Percentiles rank a stretch among this genome's conserved stretches.
Conservation (phyloP, 331 rosid genomes). For the Dryas integrifolia region DNA sequence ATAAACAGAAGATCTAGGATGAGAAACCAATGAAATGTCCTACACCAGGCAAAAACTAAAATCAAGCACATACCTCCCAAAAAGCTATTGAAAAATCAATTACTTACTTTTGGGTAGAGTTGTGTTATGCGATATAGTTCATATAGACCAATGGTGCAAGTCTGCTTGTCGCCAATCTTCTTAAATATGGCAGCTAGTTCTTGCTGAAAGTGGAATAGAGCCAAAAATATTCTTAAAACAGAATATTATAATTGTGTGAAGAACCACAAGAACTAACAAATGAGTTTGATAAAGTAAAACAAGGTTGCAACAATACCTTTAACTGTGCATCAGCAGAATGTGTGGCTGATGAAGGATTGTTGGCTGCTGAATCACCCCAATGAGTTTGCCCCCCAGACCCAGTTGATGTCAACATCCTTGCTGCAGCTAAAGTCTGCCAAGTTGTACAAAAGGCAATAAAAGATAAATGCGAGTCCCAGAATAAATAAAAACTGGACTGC, state of each 20-base stretch:
- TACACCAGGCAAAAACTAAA: not conserved
- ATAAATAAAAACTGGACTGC: not conserved
- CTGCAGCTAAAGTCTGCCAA: slow-evolving; percentile 90
- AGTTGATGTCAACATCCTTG: slow-evolving; percentile 96
- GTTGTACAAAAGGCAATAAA: slow-evolving; percentile 11
- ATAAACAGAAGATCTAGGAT: slow-evolving; percentile 7
- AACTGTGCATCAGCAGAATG: slow-evolving; percentile 91
- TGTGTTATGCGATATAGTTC: slow-evolving; percentile 93
- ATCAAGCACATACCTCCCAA: not conserved
- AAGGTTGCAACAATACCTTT: slow-evolving; percentile 50
- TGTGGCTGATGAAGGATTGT: slow-evolving; percentile 79
- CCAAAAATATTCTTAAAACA: slow-evolving; percentile 6
- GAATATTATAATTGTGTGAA: not conserved
- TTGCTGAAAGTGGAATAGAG: slow-evolving; percentile 51
- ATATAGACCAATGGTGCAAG: slow-evolving; percentile 86
- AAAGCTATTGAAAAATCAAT: not conserved
- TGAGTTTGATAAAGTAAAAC: not conserved
- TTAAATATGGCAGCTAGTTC: slow-evolving; percentile 98
- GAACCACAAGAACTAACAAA: not conserved
- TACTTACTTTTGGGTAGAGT: slow-evolving; percentile 79
- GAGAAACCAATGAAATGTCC: not conserved
- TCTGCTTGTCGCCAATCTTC: slow-evolving; percentile 99
- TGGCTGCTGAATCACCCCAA: slow-evolving; percentile 87
- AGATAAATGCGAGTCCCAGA: not conserved
- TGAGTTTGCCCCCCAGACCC: slow-evolving; percentile 95